A percentile compares a stretch with the other conserved stretches of the same genome.
Evolutionary conservation across 371 early-diverging fungal genomes (phyloP).

Genomic region (Apophysomyces elegans): DNA sequence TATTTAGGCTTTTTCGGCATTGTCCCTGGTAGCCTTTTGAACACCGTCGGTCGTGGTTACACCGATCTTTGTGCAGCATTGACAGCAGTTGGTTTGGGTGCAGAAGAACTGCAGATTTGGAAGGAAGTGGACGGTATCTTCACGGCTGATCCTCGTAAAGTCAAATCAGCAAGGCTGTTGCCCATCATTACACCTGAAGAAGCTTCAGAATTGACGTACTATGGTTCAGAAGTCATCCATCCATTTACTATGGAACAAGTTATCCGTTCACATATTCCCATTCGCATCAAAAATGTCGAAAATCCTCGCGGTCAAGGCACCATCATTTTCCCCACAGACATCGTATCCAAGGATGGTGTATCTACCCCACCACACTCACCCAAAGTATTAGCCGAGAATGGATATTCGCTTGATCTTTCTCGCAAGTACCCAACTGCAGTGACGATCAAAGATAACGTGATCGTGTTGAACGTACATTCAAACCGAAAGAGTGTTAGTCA

Average conservation of each 20-base stretch:
- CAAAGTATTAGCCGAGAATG: slow-evolving; percentile 72
- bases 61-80: slow-evolving; percentile 97
- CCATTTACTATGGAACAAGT: slow-evolving; percentile 99
- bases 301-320: slow-evolving; percentile 92
- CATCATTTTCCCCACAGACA: slow-evolving; percentile 81
- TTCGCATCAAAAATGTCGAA: slow-evolving; percentile 97
- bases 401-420: slow-evolving; percentile 72
- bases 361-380: slow-evolving; percentile 67
- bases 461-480: slow-evolving; percentile 93
- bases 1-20: slow-evolving; percentile 89
- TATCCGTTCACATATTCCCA: slow-evolving; percentile 92
- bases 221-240: slow-evolving; percentile 97
- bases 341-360: slow-evolving; percentile 48
- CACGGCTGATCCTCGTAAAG: slow-evolving; percentile 98
- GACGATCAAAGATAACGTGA: slow-evolving; percentile 95
- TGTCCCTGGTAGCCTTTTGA: slow-evolving; percentile 91
- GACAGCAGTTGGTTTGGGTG: slow-evolving; percentile 86
- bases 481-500: slow-evolving; percentile 94
- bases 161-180: slow-evolving; percentile 86
- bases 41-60: slow-evolving; percentile 96
- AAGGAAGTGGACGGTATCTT: slow-evolving; percentile 99
- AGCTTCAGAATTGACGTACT: slow-evolving; percentile 98
- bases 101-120: slow-evolving; percentile 96
- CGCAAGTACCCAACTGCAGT: slow-evolving; percentile 92
- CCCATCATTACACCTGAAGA: slow-evolving; percentile 96